A percentile compares a stretch with the other conserved stretches of the same genome.
Evolutionary conservation across 805 yeast genomes (phyloP).

Genomic region (Suhomyces xylopsoci): DNA sequence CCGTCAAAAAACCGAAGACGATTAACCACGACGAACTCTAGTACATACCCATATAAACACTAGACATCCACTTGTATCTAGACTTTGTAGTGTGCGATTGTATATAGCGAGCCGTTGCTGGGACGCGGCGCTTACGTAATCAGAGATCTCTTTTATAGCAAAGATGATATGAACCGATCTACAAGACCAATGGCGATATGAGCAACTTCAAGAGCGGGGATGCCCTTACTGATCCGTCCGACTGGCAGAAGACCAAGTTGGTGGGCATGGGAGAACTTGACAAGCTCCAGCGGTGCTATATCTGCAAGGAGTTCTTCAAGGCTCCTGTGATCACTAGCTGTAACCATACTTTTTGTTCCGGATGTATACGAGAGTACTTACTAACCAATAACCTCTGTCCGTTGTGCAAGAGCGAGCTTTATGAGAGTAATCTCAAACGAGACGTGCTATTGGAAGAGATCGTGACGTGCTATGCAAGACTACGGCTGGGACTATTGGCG

Average conservation of each 20-base stretch:
- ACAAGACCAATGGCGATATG: not conserved
- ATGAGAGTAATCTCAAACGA: conserved; percentile 66
- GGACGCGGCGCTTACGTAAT: not conserved
- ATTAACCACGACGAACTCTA: not conserved
- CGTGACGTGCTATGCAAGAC: conserved; percentile 46
- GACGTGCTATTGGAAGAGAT: conserved; percentile 72
- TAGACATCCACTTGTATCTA: not conserved
- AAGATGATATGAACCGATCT: not conserved
- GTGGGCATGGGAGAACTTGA: conserved; percentile 65
- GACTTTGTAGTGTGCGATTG: not conserved
- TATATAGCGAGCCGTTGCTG: not conserved
- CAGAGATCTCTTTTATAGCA: not conserved
- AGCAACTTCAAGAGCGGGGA: conserved; percentile 1
- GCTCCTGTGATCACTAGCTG: conserved; percentile 85
- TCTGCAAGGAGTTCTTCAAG: conserved; percentile 76
- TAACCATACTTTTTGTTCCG: conserved; percentile 85
- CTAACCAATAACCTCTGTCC: conserved; percentile 68
- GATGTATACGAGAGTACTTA: conserved; percentile 74
- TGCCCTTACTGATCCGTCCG: conserved; percentile 62
- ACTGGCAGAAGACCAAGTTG: conserved; percentile 55
- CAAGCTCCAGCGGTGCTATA: conserved; percentile 72
- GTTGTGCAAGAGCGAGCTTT: conserved; percentile 65
- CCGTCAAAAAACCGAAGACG: not conserved
- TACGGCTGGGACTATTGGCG: conserved; percentile 31
- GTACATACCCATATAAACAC: not conserved